A percentile compares a stretch with the other conserved stretches of the same genome.
Evolutionary conservation across 768 basidiomycete genomes (phyloP).

Genomic region (Tylopilus vinaceipallidus): DNA sequence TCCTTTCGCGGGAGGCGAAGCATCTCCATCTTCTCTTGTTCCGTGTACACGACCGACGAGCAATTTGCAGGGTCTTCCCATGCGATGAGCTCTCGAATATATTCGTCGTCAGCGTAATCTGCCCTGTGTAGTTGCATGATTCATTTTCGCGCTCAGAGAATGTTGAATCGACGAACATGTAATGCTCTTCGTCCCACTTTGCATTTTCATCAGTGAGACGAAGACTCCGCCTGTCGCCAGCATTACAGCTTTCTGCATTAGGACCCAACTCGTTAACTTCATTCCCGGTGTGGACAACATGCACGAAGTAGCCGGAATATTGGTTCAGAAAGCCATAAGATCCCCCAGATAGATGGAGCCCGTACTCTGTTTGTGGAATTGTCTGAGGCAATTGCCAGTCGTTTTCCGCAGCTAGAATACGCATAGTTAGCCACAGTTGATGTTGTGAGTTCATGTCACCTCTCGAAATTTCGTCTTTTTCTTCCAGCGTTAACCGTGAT

Average conservation of each 20-base stretch:
- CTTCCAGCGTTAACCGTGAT: constrained; percentile 47
- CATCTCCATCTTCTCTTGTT: constrained; percentile 69
- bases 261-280: constrained; percentile 78
- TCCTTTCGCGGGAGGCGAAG: constrained; percentile 53
- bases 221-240: constrained; percentile 48
- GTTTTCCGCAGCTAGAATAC: constrained; percentile 62
- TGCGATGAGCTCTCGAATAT: constrained; percentile 64
- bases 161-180: constrained; percentile 56
- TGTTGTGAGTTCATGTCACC: constrained; percentile 40
- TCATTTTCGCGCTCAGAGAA: background rate
- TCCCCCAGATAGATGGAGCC: constrained; percentile 39
- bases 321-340: constrained; percentile 77
- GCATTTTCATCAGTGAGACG: constrained; percentile 64
- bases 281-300: constrained; percentile 72
- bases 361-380: constrained; percentile 41
- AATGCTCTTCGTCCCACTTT: constrained; percentile 84
- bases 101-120: constrained; percentile 74
- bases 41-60: constrained; percentile 54
- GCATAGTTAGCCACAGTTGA: constrained; percentile 3
- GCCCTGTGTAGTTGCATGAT: constrained; percentile 48
- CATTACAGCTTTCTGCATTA: constrained; percentile 57
- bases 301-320: constrained; percentile 72
- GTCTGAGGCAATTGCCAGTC: constrained; percentile 79
- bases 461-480: constrained; percentile 52
- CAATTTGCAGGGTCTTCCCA: constrained; percentile 60